Conservation (phyloP, 2,329 filamentous ascomycete genomes). For the Sporothrix inflata region DNA sequence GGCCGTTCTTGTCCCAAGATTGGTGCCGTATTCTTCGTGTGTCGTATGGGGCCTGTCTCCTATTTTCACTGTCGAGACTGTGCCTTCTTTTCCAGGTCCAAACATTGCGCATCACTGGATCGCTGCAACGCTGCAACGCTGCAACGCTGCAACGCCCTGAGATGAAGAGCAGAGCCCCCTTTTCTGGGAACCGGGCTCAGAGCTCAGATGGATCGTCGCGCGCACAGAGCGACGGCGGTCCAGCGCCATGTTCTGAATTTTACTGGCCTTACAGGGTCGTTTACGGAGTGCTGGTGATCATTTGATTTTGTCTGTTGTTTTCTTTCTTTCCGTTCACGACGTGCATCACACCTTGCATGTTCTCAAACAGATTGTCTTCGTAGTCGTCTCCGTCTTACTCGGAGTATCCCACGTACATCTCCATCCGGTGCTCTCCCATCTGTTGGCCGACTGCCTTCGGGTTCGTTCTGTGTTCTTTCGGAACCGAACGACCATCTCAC, state of each 20-base stretch:
- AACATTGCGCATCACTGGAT: neutral
- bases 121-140: neutral
- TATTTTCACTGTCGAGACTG: neutral
- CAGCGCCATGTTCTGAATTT: neutral
- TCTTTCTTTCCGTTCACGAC: too few relatives aligned
- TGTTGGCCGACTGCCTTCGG: neutral
- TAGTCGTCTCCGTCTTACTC: neutral
- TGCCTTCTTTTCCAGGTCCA: neutral
- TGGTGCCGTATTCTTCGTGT: neutral
- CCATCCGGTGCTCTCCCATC: neutral
- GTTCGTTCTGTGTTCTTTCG: constrained; percentile 17
- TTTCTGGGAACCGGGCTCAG: neutral
- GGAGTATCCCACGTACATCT: neutral
- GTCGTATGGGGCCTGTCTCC: neutral
- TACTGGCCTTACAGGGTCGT: neutral
- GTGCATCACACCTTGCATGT: neutral
- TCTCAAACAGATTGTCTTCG: neutral
- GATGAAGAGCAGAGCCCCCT: neutral
- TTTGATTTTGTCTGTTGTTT: neutral
- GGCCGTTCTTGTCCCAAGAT: neutral
- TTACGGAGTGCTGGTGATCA: neutral
- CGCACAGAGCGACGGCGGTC: neutral
- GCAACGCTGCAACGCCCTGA: neutral
- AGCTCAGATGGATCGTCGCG: neutral
- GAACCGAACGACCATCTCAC: constrained; percentile 3